Evolutionary conservation across 129 eudicot species (phyloP).

Genomic region (Ambrosia artemisiifolia): DNA sequence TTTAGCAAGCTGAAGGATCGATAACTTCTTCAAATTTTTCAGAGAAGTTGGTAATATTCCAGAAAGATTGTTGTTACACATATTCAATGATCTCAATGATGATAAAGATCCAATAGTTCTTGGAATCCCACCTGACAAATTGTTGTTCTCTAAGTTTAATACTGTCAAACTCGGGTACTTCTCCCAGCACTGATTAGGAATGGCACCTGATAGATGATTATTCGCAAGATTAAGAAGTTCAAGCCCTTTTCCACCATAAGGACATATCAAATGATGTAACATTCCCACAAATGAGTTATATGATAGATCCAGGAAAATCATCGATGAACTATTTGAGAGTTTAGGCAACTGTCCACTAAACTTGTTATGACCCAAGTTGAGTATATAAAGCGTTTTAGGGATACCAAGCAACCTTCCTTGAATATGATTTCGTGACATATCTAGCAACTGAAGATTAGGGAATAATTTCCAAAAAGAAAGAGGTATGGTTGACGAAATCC

Average conservation of each 20-base stretch:
- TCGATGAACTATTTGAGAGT: neutral
- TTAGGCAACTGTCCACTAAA: slow-evolving; percentile 31
- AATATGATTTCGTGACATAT: slow-evolving; percentile 35
- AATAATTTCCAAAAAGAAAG: slow-evolving; percentile 13
- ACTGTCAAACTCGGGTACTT: neutral
- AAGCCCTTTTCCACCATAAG: neutral
- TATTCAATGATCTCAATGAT: neutral
- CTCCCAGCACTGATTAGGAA: neutral
- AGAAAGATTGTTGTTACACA: neutral
- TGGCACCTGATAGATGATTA: slow-evolving; percentile 16
- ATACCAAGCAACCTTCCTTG: slow-evolving; percentile 23
- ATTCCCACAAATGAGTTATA: slow-evolving; percentile 25
- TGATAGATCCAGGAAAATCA: slow-evolving; percentile 18
- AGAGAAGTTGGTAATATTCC: slow-evolving; percentile 12
- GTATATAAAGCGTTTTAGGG: neutral
- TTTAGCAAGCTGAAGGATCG: slow-evolving; percentile 5
- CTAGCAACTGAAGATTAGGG: neutral
- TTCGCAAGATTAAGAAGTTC: slow-evolving; percentile 14
- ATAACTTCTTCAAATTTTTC: neutral
- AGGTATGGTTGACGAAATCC: slow-evolving; percentile 1
- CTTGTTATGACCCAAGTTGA: slow-evolving; percentile 29
- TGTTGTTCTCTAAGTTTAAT: neutral
- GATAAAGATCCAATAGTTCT: neutral
- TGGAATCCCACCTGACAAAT: slow-evolving; percentile 4
- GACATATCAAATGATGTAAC: slow-evolving; percentile 31